Evolutionary conservation across 371 early-diverging fungal species (phyloP).

Genomic region (Polyrhizophydium stewartii): DNA sequence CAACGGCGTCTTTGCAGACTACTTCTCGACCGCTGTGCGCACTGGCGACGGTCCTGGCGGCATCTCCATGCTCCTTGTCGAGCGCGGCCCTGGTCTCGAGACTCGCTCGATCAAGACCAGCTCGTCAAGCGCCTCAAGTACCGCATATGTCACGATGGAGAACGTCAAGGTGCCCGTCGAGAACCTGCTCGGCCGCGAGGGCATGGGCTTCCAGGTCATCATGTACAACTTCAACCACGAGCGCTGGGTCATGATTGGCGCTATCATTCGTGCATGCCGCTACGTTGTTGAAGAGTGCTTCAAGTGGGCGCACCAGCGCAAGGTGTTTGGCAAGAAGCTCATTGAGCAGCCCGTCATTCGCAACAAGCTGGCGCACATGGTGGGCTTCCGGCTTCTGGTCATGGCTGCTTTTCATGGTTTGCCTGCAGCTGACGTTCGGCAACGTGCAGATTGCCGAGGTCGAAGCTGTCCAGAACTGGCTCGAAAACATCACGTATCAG

Average conservation of each 20-base stretch:
- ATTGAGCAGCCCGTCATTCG: conserved; percentile 44
- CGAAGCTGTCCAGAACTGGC: conserved; percentile 31
- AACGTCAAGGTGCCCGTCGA: conserved; percentile 50
- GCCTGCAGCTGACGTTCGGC: neutral
- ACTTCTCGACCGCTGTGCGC: conserved; percentile 44
- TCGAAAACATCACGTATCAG: conserved; percentile 54
- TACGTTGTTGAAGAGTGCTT: conserved; percentile 37
- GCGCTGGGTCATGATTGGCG: conserved; percentile 31
- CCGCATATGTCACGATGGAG: conserved; percentile 40
- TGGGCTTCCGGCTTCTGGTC: conserved; percentile 3
- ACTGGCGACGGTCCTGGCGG: conserved; percentile 36
- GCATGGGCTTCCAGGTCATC: conserved; percentile 34
- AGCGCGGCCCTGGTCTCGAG: conserved; percentile 40
- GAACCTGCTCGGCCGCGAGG: conserved; percentile 40
- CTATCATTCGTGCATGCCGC: conserved; percentile 19
- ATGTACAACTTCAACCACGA: conserved; percentile 43
- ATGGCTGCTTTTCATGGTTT: neutral
- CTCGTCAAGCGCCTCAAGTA: conserved; percentile 56
- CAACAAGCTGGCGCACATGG: conserved; percentile 42
- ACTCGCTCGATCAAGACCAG: conserved; percentile 65
- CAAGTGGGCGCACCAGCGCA: conserved; percentile 43
- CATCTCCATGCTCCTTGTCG: conserved; percentile 43
- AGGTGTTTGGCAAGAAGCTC: conserved; percentile 38
- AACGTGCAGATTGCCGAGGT: conserved; percentile 25
- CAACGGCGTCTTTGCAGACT: conserved; percentile 29